phyloP scores from a whole-genome alignment of 805 yeast species.

The Starmera dryadoides region DNA sequence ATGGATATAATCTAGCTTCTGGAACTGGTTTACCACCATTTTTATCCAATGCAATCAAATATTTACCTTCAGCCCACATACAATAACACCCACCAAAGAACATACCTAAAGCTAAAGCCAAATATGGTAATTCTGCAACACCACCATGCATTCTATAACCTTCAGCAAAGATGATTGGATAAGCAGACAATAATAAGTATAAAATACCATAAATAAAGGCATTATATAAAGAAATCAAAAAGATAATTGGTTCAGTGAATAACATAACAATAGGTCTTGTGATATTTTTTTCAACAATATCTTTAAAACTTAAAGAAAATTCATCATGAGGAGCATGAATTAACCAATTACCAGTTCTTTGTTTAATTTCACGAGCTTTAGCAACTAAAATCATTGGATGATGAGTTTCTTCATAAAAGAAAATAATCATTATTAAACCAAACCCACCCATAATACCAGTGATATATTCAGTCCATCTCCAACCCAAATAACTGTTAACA shows the following conservation, averaged over 20 bases:
- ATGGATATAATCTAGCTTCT: slow-evolving; percentile 71
- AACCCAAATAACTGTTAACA: slow-evolving; percentile 52
- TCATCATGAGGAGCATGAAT: slow-evolving; percentile 73
- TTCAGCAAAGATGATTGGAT: slow-evolving; percentile 59
- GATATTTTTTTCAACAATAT: slow-evolving; percentile 54
- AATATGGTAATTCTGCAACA: slow-evolving; percentile 70
- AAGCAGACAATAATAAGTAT: slow-evolving; percentile 66
- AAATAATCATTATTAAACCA: slow-evolving; percentile 28
- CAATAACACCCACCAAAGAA: slow-evolving; percentile 47
- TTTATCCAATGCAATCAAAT: slow-evolving; percentile 36
- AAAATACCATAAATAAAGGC: slow-evolving; percentile 78
- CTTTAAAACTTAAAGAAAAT: slow-evolving; percentile 45
- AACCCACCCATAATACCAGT: slow-evolving; percentile 54
- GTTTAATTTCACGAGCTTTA: slow-evolving; percentile 58
- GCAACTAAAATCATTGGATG: slow-evolving; percentile 56
- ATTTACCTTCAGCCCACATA: slow-evolving; percentile 46
- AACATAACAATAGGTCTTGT: slow-evolving; percentile 66
- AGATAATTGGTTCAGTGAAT: slow-evolving; percentile 61
- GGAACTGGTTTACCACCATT: slow-evolving; percentile 62
- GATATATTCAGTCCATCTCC: slow-evolving; percentile 80
- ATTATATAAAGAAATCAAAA: slow-evolving; percentile 62
- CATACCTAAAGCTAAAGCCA: slow-evolving; percentile 69
- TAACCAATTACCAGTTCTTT: slow-evolving; percentile 75
- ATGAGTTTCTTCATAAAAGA: slow-evolving; percentile 63
- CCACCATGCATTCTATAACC: slow-evolving; percentile 61